Evolutionary conservation across 176 grass and related monocot species (phyloP), one percentile per base, ranked within the genome.

Genomic region (Rhynchospora tenuis): DNA sequence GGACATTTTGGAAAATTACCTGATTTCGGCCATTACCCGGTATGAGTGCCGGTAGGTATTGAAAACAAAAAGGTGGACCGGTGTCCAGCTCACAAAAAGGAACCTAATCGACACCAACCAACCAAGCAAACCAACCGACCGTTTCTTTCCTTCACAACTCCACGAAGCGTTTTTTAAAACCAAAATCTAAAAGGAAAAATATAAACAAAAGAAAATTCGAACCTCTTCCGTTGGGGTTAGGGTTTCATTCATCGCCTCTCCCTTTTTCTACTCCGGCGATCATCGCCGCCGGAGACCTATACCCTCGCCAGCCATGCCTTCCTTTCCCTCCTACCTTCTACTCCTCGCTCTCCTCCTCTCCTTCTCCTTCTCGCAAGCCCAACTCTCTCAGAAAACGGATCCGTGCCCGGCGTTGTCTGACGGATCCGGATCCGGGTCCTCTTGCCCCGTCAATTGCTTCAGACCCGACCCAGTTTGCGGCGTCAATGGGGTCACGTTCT

Each of bases 401-500:
- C 87, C 93, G 62, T 94, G 87, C 82, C 88, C 73, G 7, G 4
- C 86, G 69, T 27, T 64, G 0, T 87, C 90, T 9, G 88, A 89
- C 86, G 90, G 69, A 17, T 44, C 29, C 7, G 90, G 69, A 17
- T 44, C 43, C 7, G 23, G 43, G 7, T 84, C 79, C 6, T 81
- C 84, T 20, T 96, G 93, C 79, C 93, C 90, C 0, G 86, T 96
- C 9, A 89, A 86, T 19, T 96, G 93, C 81, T 96, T 96, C 90
- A 87, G 93, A 31, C 90, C 93, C 33, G 90, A 96, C 74, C 93
- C 93, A 20, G 93, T 96, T 78, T 96, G 93, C 85, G 93, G 93
- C 80, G 87, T 70, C 23, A 87, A 96, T 87, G 90, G 90, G 26
- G 83, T 91, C 62, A 96, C 90, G 6, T 96, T 91, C 88, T 96